A percentile compares a stretch with the other conserved stretches of the same genome.
These are phyloP conservation scores for Sungouiella blattae DNA, from an alignment of 805 yeast genomes.

Conservation along the genomic window DNA sequence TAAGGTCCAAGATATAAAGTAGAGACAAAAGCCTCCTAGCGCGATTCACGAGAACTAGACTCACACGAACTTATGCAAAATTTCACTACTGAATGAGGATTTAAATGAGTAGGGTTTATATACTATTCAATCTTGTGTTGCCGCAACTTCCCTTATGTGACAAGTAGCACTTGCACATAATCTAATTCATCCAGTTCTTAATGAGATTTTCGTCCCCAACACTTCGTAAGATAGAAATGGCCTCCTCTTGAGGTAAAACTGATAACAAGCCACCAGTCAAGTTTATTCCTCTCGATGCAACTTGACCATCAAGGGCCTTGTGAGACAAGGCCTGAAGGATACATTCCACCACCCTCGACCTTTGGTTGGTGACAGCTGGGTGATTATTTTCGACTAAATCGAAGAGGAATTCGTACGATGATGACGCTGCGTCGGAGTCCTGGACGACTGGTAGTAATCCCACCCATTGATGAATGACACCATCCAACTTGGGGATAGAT, in stretches of 20 bases:
- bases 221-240: conserved; percentile 59
- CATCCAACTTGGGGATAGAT: conserved; percentile 56
- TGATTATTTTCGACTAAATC: conserved; percentile 69
- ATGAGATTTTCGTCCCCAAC: conserved; percentile 59
- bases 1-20: too few relatives aligned
- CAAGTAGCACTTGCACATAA: too few relatives aligned
- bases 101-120: too few relatives aligned
- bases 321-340: conserved; percentile 74
- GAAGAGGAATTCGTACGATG: conserved; percentile 69
- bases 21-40: too few relatives aligned
- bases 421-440: conserved; percentile 88
- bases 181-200: too few relatives aligned
- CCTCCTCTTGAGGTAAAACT: conserved; percentile 65
- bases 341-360: conserved; percentile 60
- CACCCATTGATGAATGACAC: conserved; percentile 73
- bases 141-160: too few relatives aligned
- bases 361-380: conserved; percentile 49
- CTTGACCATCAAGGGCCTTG: conserved; percentile 62
- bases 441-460: conserved; percentile 74
- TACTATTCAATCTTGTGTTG: too few relatives aligned
- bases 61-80: too few relatives aligned
- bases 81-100: too few relatives aligned
- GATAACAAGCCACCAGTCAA: conserved; percentile 64
- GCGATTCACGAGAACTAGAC: too few relatives aligned
- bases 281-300: conserved; percentile 62